These are phyloP conservation scores for Handroanthus guayacan DNA, from an alignment of 257 asterid species.

Conservation along the genomic window DNA sequence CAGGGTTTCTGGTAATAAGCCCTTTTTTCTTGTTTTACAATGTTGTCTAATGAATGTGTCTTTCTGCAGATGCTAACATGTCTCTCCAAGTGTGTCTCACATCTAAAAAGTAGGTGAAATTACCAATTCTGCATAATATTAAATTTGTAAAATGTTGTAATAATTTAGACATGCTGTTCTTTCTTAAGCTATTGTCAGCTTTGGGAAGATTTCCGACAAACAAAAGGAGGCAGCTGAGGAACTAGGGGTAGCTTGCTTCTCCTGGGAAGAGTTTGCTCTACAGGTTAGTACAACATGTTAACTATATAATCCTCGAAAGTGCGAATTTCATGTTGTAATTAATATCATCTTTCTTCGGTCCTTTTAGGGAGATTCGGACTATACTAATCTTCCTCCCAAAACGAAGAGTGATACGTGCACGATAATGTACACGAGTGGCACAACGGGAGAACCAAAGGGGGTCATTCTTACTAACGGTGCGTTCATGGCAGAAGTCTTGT, in stretches of 20 bases:
- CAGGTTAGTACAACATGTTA: constrained; percentile 51
- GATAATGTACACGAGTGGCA: constrained; percentile 97
- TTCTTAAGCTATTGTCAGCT: constrained; percentile 81
- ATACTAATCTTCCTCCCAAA: constrained; percentile 61
- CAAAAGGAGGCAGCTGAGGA: constrained; percentile 76
- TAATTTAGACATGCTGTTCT: constrained; percentile 33
- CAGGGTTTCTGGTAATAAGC: too few relatives aligned
- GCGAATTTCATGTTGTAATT: background rate
- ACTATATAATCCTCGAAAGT: background rate
- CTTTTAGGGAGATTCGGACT: constrained; percentile 64
- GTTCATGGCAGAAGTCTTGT: constrained; percentile 82
- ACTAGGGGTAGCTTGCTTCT: constrained; percentile 75
- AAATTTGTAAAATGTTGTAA: background rate
- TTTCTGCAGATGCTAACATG: constrained; percentile 78
- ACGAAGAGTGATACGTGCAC: constrained; percentile 68
- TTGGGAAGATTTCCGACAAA: constrained; percentile 61
- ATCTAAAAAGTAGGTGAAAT: constrained; percentile 73
- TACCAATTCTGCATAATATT: background rate
- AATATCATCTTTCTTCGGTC: background rate
- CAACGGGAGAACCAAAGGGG: constrained; percentile 97
- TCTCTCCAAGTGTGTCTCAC: constrained; percentile 64
- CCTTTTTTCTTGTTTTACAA: background rate
- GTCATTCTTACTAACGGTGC: constrained; percentile 77
- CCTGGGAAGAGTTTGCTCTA: constrained; percentile 81
- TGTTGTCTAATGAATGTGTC: constrained; percentile 11